Base-by-base conservation (phyloP, 2,329 filamentous ascomycete genomes). In the Hypoxylon sp. region DNA sequence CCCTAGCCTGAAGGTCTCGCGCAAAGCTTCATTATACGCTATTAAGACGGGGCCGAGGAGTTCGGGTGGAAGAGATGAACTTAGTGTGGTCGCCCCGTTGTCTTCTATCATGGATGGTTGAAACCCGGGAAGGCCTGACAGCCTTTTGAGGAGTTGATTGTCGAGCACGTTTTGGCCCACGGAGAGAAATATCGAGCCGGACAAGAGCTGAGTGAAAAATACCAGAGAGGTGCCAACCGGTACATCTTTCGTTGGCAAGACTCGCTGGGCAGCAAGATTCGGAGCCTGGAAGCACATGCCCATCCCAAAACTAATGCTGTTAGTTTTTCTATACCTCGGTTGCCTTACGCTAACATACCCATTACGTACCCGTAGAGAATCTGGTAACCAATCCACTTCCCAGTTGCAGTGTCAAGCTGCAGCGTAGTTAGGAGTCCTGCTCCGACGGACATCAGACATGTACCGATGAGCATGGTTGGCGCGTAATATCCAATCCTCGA, bases 11-110 rank as follows among this genome's bases (percentile, higher is more conserved):
- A 91, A 93, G 0, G 85, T 85, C 63, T 84, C 79, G 1, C 83
- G 83, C 38, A 93, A 77, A 0, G 89, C 82, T 23, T 81, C 76
- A 74, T 92, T 92, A 79, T 93, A 93, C 0, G 84, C 88, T 0
- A 60, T 17, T 38, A 82, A 65, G 11, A 73, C 75, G 0, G 57
- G 43, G 4, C 62, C 73, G 21, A 75, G 74, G 13, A 79, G 71
- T 10, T 73, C 41, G 0, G 61, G 9, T 0, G 75, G 63, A 21
- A 77, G 69, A 0, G 67, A 65, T 9, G 50, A 38, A 48, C 71
- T 69, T 5, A 79, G 46, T 3, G 68, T 67, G 0, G 75, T 78
- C 2, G 78, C 79, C 38, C 80, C 80, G 10, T 70, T 76, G 6
- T 71, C 49, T 45, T 74, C 65, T 28, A 80, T 73, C 41, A 75